Evolutionary conservation across 2,329 filamentous ascomycete genomes (phyloP).

Genomic region (Huntiella decipiens): DNA sequence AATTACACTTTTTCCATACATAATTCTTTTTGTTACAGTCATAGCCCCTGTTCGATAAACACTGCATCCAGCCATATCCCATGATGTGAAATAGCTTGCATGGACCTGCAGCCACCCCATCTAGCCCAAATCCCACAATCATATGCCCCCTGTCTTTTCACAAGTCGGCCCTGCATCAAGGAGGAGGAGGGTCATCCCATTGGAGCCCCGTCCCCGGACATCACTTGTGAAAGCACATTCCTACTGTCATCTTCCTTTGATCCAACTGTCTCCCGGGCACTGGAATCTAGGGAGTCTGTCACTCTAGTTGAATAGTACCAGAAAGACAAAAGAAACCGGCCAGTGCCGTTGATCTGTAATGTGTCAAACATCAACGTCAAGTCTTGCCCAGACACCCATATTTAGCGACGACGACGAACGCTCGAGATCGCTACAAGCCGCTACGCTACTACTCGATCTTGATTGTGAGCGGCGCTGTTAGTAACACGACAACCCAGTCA

Average conservation of each 20-base stretch:
- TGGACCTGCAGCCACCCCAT: constrained; percentile 6
- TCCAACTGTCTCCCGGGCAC: too few relatives aligned
- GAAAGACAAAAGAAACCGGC: not conserved
- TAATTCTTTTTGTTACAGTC: too few relatives aligned
- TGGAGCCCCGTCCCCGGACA: too few relatives aligned
- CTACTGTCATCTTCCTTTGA: too few relatives aligned
- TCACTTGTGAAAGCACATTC: too few relatives aligned
- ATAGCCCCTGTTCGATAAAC: too few relatives aligned
- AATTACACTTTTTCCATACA: too few relatives aligned
- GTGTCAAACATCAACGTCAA: not conserved
- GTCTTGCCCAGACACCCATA: not conserved
- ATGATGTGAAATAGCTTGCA: constrained; percentile 7
- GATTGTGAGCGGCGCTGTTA: not conserved
- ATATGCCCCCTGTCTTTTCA: too few relatives aligned
- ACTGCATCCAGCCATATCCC: not conserved
- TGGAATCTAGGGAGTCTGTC: not conserved
- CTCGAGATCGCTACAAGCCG: not conserved
- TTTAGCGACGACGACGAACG: not conserved
- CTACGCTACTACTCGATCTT: not conserved
- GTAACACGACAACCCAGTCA: not conserved
- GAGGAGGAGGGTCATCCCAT: not conserved
- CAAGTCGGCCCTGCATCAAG: too few relatives aligned
- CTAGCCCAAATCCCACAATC: not conserved
- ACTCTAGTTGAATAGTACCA: not conserved
- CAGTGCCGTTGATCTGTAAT: not conserved